Evolutionary conservation across 306 rosid species (phyloP).

Genomic region (Oemleria cerasiformis): DNA sequence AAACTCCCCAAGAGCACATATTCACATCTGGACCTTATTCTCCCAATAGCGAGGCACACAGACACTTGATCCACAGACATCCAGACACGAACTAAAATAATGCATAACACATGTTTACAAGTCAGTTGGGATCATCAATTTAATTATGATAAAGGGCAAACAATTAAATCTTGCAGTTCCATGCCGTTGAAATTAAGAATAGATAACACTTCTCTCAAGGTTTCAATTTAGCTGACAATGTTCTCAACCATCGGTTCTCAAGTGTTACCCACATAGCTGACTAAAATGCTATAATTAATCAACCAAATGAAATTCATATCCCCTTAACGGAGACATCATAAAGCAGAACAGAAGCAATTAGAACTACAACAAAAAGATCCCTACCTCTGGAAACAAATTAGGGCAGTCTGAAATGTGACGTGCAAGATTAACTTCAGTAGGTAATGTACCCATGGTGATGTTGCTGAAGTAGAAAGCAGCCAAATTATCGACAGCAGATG

Average conservation of each 20-base stretch:
- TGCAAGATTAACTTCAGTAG: constrained; percentile 79
- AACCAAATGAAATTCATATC: background rate
- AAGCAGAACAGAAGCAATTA: background rate
- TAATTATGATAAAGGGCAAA: too few species aligned
- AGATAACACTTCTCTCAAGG: background rate
- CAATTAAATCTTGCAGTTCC: background rate
- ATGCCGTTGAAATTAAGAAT: background rate
- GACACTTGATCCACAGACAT: background rate
- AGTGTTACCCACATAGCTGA: background rate
- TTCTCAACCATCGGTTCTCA: background rate
- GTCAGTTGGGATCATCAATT: background rate
- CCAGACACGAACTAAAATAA: too few species aligned
- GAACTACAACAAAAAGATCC: background rate
- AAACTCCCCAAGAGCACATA: background rate
- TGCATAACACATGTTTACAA: background rate
- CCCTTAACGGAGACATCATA: background rate
- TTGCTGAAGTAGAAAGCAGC: constrained; percentile 95
- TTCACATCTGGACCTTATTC: background rate
- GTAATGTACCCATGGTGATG: constrained; percentile 79
- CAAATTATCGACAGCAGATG: constrained; percentile 31
- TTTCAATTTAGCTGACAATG: background rate
- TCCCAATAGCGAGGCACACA: background rate
- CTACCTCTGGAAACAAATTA: constrained; percentile 91
- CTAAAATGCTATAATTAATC: background rate
- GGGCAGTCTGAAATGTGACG: constrained; percentile 87